Conservation (phyloP, 305 asterid species). For the Fraxinus velutina region DNA sequence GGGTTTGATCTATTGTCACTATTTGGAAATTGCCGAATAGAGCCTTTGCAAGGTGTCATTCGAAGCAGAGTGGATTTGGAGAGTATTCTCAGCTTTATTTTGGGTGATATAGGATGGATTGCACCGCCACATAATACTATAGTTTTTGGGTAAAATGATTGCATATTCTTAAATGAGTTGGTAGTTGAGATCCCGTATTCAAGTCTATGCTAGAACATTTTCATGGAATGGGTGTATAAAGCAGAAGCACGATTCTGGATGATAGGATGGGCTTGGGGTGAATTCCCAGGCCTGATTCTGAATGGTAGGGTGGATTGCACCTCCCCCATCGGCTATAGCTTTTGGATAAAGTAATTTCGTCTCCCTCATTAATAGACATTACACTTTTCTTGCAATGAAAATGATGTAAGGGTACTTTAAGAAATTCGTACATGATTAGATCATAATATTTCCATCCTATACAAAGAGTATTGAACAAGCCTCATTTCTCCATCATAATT, state of each 20-base stretch:
- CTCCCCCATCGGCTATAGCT: not conserved
- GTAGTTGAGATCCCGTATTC: not conserved
- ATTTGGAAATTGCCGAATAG: not conserved
- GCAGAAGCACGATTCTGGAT: not conserved
- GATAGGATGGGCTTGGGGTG: not conserved
- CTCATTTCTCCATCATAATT: not conserved
- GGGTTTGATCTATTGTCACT: not conserved
- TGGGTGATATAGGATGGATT: not conserved
- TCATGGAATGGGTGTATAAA: not conserved
- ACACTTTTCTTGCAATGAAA: not conserved
- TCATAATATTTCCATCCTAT: no score
- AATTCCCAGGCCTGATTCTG: not conserved
- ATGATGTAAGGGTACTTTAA: not conserved
- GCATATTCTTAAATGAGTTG: not conserved
- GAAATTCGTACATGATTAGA: not conserved
- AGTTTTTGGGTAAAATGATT: not conserved
- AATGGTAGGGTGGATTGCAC: not conserved
- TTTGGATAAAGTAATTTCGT: not conserved
- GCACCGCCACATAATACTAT: not conserved
- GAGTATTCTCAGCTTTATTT: not conserved
- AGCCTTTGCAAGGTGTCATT: not conserved
- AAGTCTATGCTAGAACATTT: not conserved
- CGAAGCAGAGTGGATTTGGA: not conserved
- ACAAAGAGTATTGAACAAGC: not conserved
- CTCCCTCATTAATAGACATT: no score